Conservation (phyloP, 2,329 filamentous ascomycete species). For the Calcarisporium arbuscula region DNA sequence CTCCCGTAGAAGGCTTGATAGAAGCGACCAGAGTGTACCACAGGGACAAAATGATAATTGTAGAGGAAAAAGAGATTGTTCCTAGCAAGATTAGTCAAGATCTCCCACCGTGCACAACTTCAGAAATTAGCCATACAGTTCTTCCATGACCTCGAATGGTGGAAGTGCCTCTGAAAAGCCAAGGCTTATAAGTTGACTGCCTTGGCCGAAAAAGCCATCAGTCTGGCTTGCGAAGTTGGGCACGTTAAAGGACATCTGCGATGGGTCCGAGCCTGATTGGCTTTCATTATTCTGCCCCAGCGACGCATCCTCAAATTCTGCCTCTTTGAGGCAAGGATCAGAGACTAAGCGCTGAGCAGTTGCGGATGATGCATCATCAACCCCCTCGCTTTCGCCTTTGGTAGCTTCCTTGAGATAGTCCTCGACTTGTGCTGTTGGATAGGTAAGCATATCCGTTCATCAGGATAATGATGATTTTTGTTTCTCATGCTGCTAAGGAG, state of each 20-base stretch:
- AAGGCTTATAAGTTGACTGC: conserved; percentile 58
- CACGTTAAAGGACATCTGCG: conserved; percentile 11
- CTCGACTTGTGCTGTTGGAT: conserved; percentile 68
- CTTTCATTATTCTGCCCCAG: too few relatives aligned
- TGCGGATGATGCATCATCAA: conserved; percentile 1
- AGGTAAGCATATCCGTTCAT: too few relatives aligned
- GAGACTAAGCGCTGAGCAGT: too few relatives aligned
- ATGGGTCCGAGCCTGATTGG: conserved; percentile 7
- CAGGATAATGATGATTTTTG: too few relatives aligned
- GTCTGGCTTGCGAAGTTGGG: conserved; percentile 10
- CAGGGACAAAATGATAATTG: conserved; percentile 64
- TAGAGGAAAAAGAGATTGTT: conserved; percentile 71
- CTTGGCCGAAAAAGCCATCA: conserved; percentile 9
- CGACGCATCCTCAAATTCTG: conserved; percentile 1
- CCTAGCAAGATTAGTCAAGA: conserved; percentile 30
- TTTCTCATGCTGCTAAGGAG: too few relatives aligned
- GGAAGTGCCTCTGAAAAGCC: conserved; percentile 80
- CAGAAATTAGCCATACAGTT: conserved; percentile 53
- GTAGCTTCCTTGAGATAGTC: conserved; percentile 65
- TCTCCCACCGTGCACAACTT: neutral
- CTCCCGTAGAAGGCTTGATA: conserved; percentile 65
- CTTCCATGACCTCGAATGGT: conserved; percentile 70
- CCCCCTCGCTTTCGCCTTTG: conserved; percentile 17
- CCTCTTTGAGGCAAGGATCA: too few relatives aligned
- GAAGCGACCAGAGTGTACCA: conserved; percentile 74